phyloP scores from a whole-genome alignment of 371 early-diverging fungal species.

The Zychaea mexicana region DNA sequence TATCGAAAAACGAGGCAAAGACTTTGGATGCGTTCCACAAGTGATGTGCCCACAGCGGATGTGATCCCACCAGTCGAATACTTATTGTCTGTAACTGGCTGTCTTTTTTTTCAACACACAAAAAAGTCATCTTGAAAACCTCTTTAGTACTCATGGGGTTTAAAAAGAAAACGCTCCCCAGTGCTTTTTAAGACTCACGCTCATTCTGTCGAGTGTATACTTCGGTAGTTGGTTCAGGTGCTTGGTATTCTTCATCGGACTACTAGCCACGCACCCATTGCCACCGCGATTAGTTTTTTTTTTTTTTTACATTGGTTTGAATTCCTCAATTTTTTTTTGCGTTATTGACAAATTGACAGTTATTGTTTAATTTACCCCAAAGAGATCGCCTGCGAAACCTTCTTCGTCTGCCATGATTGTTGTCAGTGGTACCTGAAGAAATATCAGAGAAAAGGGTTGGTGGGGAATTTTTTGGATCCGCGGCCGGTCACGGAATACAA shows the following conservation, averaged over 20 bases:
- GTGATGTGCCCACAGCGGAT: conserved; percentile 89
- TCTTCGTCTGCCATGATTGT: conserved; percentile 34
- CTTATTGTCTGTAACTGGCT: conserved; percentile 29
- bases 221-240: conserved; percentile 56
- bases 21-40: conserved; percentile 92
- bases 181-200: conserved; percentile 1
- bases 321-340: too few relatives aligned
- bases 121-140: too few relatives aligned
- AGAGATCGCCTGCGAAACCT: conserved; percentile 47
- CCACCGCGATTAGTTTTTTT: too few relatives aligned
- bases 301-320: too few relatives aligned
- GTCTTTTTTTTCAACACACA: not conserved
- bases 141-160: too few relatives aligned
- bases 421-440: too few relatives aligned
- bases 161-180: too few relatives aligned
- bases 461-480: too few relatives aligned
- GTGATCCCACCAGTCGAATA: conserved; percentile 74
- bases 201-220: conserved; percentile 43
- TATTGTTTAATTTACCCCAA: conserved; percentile 33
- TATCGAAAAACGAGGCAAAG: conserved; percentile 80
- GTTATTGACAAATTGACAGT: not conserved
- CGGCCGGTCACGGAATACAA: too few relatives aligned
- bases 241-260: conserved; percentile 42
- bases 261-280: too few relatives aligned
- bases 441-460: too few relatives aligned